Conservation (phyloP, 352 stramenopile species). For the Pythium sukuiense region DNA sequence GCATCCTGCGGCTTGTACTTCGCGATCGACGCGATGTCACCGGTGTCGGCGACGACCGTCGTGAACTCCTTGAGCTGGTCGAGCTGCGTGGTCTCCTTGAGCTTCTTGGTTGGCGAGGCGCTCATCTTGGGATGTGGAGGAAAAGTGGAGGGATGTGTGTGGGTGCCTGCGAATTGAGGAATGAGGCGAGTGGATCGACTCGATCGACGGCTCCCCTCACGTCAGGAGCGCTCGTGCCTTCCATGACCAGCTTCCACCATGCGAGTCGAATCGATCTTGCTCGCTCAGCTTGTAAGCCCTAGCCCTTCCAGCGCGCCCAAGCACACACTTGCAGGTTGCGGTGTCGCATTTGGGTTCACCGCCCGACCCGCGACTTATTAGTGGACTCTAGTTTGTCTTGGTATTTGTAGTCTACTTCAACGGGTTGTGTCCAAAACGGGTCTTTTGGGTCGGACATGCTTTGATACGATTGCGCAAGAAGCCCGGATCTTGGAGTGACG, state of each 20-base stretch:
- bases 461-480: slow-evolving; percentile 25
- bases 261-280: slow-evolving; percentile 18
- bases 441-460: background rate
- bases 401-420: slow-evolving; percentile 21
- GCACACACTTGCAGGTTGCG: slow-evolving; percentile 11
- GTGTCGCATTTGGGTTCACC: slow-evolving; percentile 16
- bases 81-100: slow-evolving; percentile 78
- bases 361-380: background rate
- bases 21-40: slow-evolving; percentile 92
- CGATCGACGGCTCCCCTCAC: background rate
- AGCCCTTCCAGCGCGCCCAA: slow-evolving; percentile 8
- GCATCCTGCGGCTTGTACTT: slow-evolving; percentile 96
- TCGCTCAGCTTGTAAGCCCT: slow-evolving; percentile 3
- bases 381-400: slow-evolving; percentile 17
- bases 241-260: slow-evolving; percentile 18
- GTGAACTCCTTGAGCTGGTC: slow-evolving; percentile 97
- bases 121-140: slow-evolving; percentile 37
- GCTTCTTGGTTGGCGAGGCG: slow-evolving; percentile 73
- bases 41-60: slow-evolving; percentile 97
- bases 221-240: background rate
- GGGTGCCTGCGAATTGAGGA: slow-evolving; percentile 67
- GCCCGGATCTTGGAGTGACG: slow-evolving; percentile 7
- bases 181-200: slow-evolving; percentile 38
- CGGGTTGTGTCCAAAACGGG: slow-evolving; percentile 9
- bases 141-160: slow-evolving; percentile 20